Percentiles rank a stretch among this genome's conserved stretches.
Evolutionary conservation across 2,329 filamentous ascomycete species (phyloP).

Genomic region (Cryphonectria naterciae): DNA sequence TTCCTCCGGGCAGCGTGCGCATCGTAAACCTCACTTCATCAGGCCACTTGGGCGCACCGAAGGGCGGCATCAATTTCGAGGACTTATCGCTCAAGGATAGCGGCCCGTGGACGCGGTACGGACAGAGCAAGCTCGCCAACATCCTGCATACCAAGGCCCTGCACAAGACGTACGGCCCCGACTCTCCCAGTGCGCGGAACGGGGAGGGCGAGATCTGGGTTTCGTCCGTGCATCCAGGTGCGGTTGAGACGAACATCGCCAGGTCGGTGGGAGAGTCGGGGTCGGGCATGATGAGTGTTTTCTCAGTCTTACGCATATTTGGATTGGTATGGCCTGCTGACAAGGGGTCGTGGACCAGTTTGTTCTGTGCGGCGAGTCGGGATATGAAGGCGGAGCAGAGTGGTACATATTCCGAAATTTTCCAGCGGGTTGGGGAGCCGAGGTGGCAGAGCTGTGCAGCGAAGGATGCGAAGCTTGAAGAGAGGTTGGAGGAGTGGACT

Average conservation of each 20-base stretch:
- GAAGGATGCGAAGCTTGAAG: background rate
- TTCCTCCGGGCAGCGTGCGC: conserved; percentile 33
- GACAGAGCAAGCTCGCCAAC: conserved; percentile 52
- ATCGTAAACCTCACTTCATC: conserved; percentile 38
- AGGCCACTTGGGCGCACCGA: conserved; percentile 36
- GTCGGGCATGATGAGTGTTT: background rate
- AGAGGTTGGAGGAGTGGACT: background rate
- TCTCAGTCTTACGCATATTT: conserved; percentile 27
- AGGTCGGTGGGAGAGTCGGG: background rate
- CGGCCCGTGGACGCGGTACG: conserved; percentile 41
- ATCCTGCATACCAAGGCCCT: conserved; percentile 46
- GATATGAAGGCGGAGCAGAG: background rate
- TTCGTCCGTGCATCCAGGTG: conserved; percentile 45
- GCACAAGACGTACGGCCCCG: conserved; percentile 40
- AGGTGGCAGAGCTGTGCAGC: background rate
- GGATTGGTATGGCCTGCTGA: background rate
- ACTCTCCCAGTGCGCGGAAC: conserved; percentile 34
- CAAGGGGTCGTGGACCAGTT: background rate
- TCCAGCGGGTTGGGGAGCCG: background rate
- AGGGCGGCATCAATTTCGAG: conserved; percentile 34
- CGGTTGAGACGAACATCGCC: conserved; percentile 38
- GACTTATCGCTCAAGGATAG: conserved; percentile 30
- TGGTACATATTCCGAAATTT: background rate
- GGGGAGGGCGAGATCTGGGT: conserved; percentile 42
- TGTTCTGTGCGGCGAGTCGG: background rate